phyloP scores from a whole-genome alignment of 2,329 filamentous ascomycete species.

The Venturiaceae sp. region DNA sequence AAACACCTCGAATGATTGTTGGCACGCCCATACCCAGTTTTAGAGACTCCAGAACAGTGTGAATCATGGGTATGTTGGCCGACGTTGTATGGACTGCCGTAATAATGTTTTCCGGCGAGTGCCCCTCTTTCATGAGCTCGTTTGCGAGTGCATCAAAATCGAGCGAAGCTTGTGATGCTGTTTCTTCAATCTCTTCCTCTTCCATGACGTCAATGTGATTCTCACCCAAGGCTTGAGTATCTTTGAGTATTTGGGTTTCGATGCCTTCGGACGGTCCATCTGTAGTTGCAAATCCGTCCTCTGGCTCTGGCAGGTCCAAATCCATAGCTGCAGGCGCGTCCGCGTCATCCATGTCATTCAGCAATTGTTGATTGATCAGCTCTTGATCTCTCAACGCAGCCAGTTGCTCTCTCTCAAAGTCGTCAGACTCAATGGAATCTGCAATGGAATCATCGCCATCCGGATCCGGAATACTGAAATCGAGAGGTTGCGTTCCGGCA shows the following conservation, averaged over 20 bases:
- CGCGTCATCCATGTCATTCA: not conserved
- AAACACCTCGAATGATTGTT: slow-evolving; percentile 31
- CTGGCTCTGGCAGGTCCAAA: not conserved
- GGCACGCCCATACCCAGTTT: slow-evolving; percentile 26
- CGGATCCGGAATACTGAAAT: slow-evolving; percentile 3
- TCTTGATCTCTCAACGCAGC: slow-evolving; percentile 1
- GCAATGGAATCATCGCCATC: not conserved
- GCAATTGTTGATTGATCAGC: slow-evolving; percentile 1
- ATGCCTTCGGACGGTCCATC: not conserved
- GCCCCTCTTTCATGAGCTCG: slow-evolving; percentile 13
- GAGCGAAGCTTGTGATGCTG: not conserved
- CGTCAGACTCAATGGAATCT: not conserved
- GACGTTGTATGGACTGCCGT: slow-evolving; percentile 12
- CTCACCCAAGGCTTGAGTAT: not conserved
- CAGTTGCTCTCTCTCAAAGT: not conserved
- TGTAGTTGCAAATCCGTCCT: not conserved
- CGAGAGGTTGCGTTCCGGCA: not conserved
- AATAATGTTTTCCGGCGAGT: slow-evolving; percentile 24
- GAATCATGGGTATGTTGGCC: slow-evolving; percentile 27
- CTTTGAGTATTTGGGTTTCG: not conserved
- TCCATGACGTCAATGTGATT: not conserved
- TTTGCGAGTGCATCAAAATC: not conserved
- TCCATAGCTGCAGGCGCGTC: not conserved
- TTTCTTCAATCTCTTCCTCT: not conserved
- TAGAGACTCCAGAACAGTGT: slow-evolving; percentile 24